Evolutionary conservation across 1,284 basidiomycete species (phyloP), one percentile per base, ranked within the genome.

Genomic region (Sporisorium exsertum): DNA sequence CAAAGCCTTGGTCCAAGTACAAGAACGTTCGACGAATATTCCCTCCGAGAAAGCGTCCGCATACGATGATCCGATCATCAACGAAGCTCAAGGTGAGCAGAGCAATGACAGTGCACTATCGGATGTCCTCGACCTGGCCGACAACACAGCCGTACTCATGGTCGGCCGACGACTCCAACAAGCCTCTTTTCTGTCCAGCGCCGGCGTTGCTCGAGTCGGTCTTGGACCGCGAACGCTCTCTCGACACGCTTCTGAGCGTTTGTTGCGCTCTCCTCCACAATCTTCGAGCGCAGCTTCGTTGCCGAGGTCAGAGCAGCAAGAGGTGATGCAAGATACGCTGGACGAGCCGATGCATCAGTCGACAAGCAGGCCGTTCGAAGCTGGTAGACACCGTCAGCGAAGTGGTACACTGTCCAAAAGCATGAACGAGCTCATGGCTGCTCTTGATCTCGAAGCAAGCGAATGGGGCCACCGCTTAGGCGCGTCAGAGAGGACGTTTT

Each of bases 401-500:
- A 61, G 27, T 22, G 61, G 61, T 9, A 64, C 55, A 35, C 58
- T 77, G 71, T 49, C 54, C 24, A 67, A 56, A 54, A 78, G 64
- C 55, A 64, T 78, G 52, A 66, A 55, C 53, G 70, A 75, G 42
- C 67, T 78, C 35, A 58, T 78, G 33, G 63, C 58, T 1, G 76
- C 76, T 20, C 50, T 78, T 10, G 67, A 72, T 22, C 52, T 64
- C n/a, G 64, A 76, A 43, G 70, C 67, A 18, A 54, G 24, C 26
- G 55, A 53, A 50, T 61, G 62, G 62, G 47, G 61, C 1, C 63
- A 64, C 33, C 53, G 52, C 8, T 24, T 58, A 8, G 33, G 47
- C 33, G 22, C 37, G 35, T 40, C 52, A 18, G 46, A 63, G 5
- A 43, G 9, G 8, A n/a, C n/a, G n/a, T n/a, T n/a, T n/a, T n/a